Evolutionary conservation across 441 rosid genomes (phyloP), one percentile per base, ranked within the genome.

Genomic region (Monsonia emarginata): DNA sequence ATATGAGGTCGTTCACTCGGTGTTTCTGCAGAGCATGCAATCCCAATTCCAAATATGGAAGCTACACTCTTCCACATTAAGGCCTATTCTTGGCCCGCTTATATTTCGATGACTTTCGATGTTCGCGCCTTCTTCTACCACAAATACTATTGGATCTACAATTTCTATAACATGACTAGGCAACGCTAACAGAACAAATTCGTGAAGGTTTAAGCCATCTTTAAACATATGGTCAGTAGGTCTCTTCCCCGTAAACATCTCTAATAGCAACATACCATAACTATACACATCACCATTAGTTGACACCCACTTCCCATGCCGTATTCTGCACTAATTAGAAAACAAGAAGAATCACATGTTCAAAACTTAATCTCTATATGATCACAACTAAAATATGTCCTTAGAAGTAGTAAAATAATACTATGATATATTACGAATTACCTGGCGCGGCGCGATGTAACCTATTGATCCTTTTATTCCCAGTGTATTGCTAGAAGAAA

Each of bases 191-290:
- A 31, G 5, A 2, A 34, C 50, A 34, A 31, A 36, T 8, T 28
- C 34, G 2, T 40, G 64, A 13, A 67, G 46, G 34, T 57, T 67
- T 44, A 21, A 2, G 11, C 50, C 70, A 56, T 34, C 70, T 5
- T 36, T 19, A 57, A 67, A 67, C 46, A 58, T 19, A 24, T 67
- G 48, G 25, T 67, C 63, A 27, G 54, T 67, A 8, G 70, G 70
- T 27, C 70, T 67, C 50, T 13, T 67, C n/a, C 64, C 70, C 2
- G 63, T 67, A 34, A 67, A 67, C 64, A 67, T 65, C 69, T 65
- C 69, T 46, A 65, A 4, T 27, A 67, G 6, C 11, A 67, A 62
- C 7, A 67, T 67, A 8, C 64, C 70, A 25, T 34, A 56, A 32
- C 56, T 32, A 54, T 67, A 67, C 16, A 57, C 38, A 58, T 67